Base-by-base conservation (phyloP, 1,284 basidiomycete genomes). In the Naganishia liquefaciens region DNA sequence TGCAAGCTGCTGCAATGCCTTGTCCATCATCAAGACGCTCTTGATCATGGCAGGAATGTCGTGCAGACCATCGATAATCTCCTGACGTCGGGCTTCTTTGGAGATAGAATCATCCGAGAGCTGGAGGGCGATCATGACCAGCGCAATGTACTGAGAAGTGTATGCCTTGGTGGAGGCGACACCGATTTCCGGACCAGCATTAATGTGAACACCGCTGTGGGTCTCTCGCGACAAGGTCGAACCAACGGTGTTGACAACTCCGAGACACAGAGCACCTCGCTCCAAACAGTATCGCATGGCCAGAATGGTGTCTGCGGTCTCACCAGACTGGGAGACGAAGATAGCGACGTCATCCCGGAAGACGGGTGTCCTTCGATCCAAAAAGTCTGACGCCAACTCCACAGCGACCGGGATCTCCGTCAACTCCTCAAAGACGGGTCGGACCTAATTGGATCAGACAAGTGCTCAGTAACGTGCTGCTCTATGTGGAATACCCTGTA, bases 151-250 rank as follows among this genome's bases (percentile, higher is more conserved):
- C 82, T 99, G 95, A 57, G 94, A 98, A 2, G 95, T 99, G 82
- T 99, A 99, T 3, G 96, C 96, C 87, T 99, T 99, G 70, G 96
- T 99, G n/a, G 94, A 98, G 6, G 96, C 96, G 68, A 99, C 96
- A 85, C 96, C 93, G 68, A 97, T 93, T 82, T 97, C 93, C 64
- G 93, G 93, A 40, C 93, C 93, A 72, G 93, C 95, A 77, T 99
- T 99, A 83, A 99, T 99, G 83, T 99, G 95, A 65, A 99, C 89
- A 89, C 96, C 96, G 73, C 93, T 97, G 83, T 99, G 96, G 19
- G 94, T 95, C 82, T 98, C 94, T 73, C 95, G 90, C 64, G 95
- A 99, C 75, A 99, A 88, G 21, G 95, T 98, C 49, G 93, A 97
- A 66, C 96, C 94, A 76, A 99, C 96, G 44, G 93, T 93, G 84